Evolutionary conservation across 73 alveolate genomes (phyloP), one percentile per base, ranked within the genome.

Genomic region (Breviolum minutum): DNA sequence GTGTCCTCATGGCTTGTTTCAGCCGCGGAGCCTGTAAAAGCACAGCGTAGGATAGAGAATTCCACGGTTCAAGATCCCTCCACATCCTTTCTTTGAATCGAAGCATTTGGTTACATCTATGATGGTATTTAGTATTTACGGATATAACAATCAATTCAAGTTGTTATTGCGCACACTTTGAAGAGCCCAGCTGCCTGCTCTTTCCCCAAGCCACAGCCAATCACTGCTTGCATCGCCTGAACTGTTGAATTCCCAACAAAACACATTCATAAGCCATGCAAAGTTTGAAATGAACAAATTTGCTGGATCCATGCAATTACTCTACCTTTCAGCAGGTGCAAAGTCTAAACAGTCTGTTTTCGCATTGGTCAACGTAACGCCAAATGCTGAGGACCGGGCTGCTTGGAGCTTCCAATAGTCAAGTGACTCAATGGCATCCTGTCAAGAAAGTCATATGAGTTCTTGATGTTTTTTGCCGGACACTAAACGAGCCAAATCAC

Each of bases 341-440:
- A 24, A 24, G 79, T 60, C 32, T 24, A 22, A 26, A 26, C n/a
- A 26, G 9, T 26, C 19, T 29, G 26, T 14, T 71, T 71, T 29
- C 13, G 0, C n/a, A 20, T 26, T 0, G 24, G 83, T 29, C 9
- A 73, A 40, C 0, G 54, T 40, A 40, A 40, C 77, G 77, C n/a
- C 24, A 22, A 40, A 48, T 19, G 8, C 94, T 29, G 29, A 62
- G 80, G 79, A 16, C 7, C 66, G 73, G 20, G n/a, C 98, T 61
- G 91, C 98, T 81, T 92, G 98, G 63, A 92, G 91, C 73, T 92
- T 92, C 98, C 98, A 92, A 71, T 92, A 92, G 98, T 92, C 98
- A 27, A 80, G 26, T 14, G 98, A 92, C 98, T 92, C 98, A 19
- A 92, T 81, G 29, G 98, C 98, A 76, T 92, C 98, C 97, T 91